A percentile compares a stretch with the other conserved stretches of the same genome.
phyloP scores from a whole-genome alignment of 805 yeast genomes.

The Saturnispora bothae region DNA sequence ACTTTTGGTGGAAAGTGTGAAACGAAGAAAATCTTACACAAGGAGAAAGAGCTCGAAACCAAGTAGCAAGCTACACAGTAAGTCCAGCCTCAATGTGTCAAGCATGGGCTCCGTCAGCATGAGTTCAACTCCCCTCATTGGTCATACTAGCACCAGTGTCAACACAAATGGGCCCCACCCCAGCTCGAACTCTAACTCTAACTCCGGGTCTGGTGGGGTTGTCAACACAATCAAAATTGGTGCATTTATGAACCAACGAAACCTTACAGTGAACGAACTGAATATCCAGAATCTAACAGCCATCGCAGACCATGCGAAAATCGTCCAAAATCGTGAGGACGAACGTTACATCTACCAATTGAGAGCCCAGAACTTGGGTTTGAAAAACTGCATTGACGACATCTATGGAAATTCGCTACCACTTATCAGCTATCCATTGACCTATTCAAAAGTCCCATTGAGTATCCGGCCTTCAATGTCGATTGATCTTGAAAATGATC shows the following conservation, averaged over 20 bases:
- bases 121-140: neutral
- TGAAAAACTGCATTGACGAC: slow-evolving; percentile 19
- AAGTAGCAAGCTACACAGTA: neutral
- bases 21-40: slow-evolving; percentile 21
- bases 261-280: neutral
- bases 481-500: slow-evolving; percentile 20
- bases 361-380: slow-evolving; percentile 10
- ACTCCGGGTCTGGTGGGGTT: neutral
- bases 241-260: slow-evolving; percentile 7
- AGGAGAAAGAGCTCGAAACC: slow-evolving; percentile 15
- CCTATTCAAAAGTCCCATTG: slow-evolving; percentile 21
- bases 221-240: slow-evolving; percentile 12
- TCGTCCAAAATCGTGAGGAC: slow-evolving; percentile 17
- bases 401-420: slow-evolving; percentile 13
- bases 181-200: neutral
- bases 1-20: slow-evolving; percentile 19
- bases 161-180: neutral
- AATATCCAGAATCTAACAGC: slow-evolving; percentile 10
- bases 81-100: slow-evolving; percentile 8
- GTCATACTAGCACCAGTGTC: neutral
- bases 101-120: neutral
- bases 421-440: slow-evolving; percentile 17
- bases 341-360: slow-evolving; percentile 19
- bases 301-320: slow-evolving; percentile 18
- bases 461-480: slow-evolving; percentile 10